Evolutionary conservation across 1,139 yeast genomes (phyloP).

Genomic region (Saccharomyces uvarum): DNA sequence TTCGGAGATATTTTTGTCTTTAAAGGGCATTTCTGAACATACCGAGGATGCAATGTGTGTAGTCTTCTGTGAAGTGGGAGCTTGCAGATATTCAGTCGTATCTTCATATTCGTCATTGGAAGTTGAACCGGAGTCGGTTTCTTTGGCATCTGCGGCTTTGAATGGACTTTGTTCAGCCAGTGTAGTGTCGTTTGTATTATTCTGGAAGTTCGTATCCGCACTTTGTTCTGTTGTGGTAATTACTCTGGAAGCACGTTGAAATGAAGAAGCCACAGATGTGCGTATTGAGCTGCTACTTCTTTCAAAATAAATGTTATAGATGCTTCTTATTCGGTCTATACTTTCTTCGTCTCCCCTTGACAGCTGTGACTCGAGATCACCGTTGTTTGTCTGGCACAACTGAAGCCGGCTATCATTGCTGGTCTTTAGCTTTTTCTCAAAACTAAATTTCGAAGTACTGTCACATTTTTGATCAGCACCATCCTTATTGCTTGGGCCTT

Average conservation of each 20-base stretch:
- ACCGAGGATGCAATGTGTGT: constrained; percentile 27
- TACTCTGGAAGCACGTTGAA: constrained; percentile 3
- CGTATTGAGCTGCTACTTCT: constrained; percentile 39
- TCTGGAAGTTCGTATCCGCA: background rate
- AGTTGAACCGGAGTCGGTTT: background rate
- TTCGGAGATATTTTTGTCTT: background rate
- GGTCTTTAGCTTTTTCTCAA: background rate
- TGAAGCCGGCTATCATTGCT: background rate
- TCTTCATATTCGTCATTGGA: background rate
- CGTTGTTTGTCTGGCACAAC: background rate
- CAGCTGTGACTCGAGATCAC: constrained; percentile 1
- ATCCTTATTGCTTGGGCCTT: background rate
- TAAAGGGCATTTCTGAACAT: constrained; percentile 26
- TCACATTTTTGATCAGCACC: background rate
- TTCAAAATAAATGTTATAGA: constrained; percentile 65
- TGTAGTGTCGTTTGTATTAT: background rate
- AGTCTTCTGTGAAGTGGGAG: background rate
- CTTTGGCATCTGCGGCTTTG: background rate
- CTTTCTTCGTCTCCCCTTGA: constrained; percentile 56
- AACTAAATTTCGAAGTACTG: background rate
- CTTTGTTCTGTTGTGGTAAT: background rate
- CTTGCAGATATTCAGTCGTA: constrained; percentile 4
- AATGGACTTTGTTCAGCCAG: background rate
- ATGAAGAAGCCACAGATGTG: constrained; percentile 2
- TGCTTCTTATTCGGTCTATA: constrained; percentile 64